These are phyloP conservation scores for Podaxis pistillaris DNA, from an alignment of 768 basidiomycete species.

Conservation along the genomic window DNA sequence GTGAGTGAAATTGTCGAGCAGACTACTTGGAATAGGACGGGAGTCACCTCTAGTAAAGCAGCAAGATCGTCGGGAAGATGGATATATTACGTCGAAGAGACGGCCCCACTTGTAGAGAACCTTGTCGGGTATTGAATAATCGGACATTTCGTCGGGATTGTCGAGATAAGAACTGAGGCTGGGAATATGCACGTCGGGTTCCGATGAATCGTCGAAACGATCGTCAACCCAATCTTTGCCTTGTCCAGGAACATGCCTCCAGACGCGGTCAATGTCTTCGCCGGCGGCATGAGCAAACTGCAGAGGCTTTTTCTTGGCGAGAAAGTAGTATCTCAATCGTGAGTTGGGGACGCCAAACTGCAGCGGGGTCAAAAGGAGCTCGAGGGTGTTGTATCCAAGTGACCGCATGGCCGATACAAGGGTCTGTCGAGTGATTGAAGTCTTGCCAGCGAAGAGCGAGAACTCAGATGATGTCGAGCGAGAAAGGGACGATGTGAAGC, in stretches of 20 bases:
- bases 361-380: conserved; percentile 70
- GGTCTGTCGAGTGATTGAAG: conserved; percentile 58
- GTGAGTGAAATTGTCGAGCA: neutral
- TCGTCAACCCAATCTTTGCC: conserved; percentile 35
- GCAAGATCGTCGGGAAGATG: conserved; percentile 60
- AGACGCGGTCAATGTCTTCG: conserved; percentile 26
- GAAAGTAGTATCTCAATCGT: conserved; percentile 74
- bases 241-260: conserved; percentile 55
- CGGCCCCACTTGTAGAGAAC: conserved; percentile 74
- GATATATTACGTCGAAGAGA: conserved; percentile 76
- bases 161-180: conserved; percentile 45
- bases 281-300: conserved; percentile 30
- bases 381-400: conserved; percentile 55
- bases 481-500: conserved; percentile 13
- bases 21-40: neutral
- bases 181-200: conserved; percentile 12
- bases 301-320: conserved; percentile 54
- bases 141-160: conserved; percentile 19
- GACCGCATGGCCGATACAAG: conserved; percentile 50
- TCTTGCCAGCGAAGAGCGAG: conserved; percentile 35
- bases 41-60: conserved; percentile 76
- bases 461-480: neutral
- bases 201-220: conserved; percentile 25
- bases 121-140: conserved; percentile 52
- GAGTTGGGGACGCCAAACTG: conserved; percentile 85